Evolutionary conservation across 2,329 filamentous ascomycete genomes (phyloP).

Genomic region (Beauveria brongniartii): DNA sequence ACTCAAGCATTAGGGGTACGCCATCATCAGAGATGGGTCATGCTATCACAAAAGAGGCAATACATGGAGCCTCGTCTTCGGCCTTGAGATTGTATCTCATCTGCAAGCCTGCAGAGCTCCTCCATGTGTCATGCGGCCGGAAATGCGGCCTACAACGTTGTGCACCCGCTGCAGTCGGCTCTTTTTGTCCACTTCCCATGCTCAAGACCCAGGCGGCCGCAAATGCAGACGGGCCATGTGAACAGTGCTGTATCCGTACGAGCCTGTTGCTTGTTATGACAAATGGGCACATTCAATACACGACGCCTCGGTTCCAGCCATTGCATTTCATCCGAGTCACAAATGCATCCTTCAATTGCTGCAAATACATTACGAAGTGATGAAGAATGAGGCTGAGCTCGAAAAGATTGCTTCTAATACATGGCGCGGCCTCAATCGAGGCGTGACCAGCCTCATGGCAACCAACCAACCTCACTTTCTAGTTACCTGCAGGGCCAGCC

Average conservation of each 20-base stretch:
- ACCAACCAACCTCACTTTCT: not conserved
- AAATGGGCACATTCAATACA: not conserved
- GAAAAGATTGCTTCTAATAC: not conserved
- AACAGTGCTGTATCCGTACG: not conserved
- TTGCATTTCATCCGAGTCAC: not conserved
- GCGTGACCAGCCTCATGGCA: not conserved
- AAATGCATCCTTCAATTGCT: no score
- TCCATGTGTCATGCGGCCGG: conserved; percentile 7
- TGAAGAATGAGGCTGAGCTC: not conserved
- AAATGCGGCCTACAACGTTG: conserved; percentile 5
- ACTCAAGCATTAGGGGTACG: no score
- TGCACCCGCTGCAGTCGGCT: conserved; percentile 2
- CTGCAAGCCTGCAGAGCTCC: not conserved
- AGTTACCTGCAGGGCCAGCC: not conserved
- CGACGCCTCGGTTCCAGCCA: no score
- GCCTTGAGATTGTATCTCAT: not conserved
- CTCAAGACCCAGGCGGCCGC: not conserved
- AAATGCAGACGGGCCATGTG: not conserved
- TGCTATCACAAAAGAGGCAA: conserved; percentile 4
- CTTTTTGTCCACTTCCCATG: not conserved
- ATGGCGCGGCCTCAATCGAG: not conserved
- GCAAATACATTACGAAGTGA: not conserved
- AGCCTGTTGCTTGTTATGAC: not conserved
- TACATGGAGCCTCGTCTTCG: not conserved
- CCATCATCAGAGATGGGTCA: not conserved